Conservation (phyloP, 495 filamentous ascomycete genomes). For the Schizothecium vesticola region DNA sequence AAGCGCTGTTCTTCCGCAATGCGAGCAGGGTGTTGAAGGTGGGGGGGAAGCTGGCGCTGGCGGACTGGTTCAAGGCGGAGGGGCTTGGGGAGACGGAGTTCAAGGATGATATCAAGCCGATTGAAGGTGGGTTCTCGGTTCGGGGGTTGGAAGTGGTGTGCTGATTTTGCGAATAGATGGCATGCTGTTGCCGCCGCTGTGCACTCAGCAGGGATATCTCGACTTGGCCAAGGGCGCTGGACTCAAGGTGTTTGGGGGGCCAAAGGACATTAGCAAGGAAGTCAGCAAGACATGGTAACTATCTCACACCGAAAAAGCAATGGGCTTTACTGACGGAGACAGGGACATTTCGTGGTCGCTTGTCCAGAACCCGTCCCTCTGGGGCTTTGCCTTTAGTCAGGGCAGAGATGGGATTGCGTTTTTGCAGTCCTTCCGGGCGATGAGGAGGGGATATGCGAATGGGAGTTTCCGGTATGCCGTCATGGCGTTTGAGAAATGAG, state of each 20-base stretch:
- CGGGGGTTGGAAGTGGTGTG: not conserved
- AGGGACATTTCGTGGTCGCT: slow-evolving; percentile 59
- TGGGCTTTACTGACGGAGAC: slow-evolving; percentile 2
- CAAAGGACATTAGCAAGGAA: slow-evolving; percentile 52
- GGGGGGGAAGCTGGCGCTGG: slow-evolving; percentile 47
- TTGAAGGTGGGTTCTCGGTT: slow-evolving; percentile 36
- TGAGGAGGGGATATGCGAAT: slow-evolving; percentile 54
- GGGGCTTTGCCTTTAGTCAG: slow-evolving; percentile 53
- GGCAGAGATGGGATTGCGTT: slow-evolving; percentile 54
- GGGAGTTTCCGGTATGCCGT: slow-evolving; percentile 53
- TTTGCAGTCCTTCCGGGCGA: slow-evolving; percentile 53
- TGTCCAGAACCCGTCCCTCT: slow-evolving; percentile 50
- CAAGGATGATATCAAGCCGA: slow-evolving; percentile 49
- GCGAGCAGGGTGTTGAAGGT: slow-evolving; percentile 35
- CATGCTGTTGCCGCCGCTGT: slow-evolving; percentile 52
- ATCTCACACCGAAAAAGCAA: not conserved
- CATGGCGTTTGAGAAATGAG: slow-evolving; percentile 47
- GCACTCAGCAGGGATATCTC: slow-evolving; percentile 47
- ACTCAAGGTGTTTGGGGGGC: slow-evolving; percentile 34
- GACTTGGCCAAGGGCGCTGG: slow-evolving; percentile 40
- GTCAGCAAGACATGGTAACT: slow-evolving; percentile 54
- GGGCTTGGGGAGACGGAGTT: slow-evolving; percentile 37
- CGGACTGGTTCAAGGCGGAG: slow-evolving; percentile 53
- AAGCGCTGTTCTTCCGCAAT: slow-evolving; percentile 51
- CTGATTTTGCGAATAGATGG: slow-evolving; percentile 35